Conservation (phyloP, 495 filamentous ascomycete genomes). For the Aspergillus sparsus region DNA sequence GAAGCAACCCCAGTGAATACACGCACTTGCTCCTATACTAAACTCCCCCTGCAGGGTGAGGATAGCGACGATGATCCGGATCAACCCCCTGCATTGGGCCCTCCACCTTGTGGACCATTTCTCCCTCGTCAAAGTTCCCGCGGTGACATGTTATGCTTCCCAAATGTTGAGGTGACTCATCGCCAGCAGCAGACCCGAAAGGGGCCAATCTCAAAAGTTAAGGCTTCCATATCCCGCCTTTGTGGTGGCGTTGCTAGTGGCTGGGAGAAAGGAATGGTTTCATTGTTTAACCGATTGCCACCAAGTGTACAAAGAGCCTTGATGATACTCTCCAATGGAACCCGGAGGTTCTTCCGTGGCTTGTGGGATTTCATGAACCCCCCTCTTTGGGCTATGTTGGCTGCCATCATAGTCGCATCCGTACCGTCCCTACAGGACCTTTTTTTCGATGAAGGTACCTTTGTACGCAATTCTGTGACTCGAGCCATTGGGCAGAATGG, state of each 20-base stretch:
- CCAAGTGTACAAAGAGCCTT: conserved; percentile 56
- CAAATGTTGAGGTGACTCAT: conserved; percentile 40
- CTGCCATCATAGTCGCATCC: conserved; percentile 84
- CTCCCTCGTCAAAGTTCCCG: conserved; percentile 42
- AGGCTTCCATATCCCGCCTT: conserved; percentile 25
- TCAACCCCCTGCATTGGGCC: conserved; percentile 32
- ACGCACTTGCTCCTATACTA: conserved; percentile 39
- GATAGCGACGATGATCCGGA: conserved; percentile 28
- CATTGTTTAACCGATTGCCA: conserved; percentile 56
- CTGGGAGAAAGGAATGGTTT: conserved; percentile 28
- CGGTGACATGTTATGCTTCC: conserved; percentile 46
- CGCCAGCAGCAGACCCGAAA: conserved; percentile 24
- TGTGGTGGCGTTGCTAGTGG: conserved; percentile 22
- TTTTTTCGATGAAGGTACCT: conserved; percentile 89
- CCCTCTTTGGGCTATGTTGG: conserved; percentile 94
- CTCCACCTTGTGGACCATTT: conserved; percentile 42
- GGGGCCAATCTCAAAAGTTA: conserved; percentile 29
- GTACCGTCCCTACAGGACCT: conserved; percentile 78
- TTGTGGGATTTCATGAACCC: conserved; percentile 97
- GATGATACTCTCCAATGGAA: conserved; percentile 38
- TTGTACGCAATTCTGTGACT: conserved; percentile 90
- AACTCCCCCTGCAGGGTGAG: conserved; percentile 31
- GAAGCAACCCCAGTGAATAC: conserved; percentile 44
- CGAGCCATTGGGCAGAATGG: conserved; percentile 82
- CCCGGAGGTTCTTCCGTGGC: conserved; percentile 60